These are phyloP conservation scores for Spergularia marina DNA, from an alignment of 148 eudicot species.

Conservation along the genomic window DNA sequence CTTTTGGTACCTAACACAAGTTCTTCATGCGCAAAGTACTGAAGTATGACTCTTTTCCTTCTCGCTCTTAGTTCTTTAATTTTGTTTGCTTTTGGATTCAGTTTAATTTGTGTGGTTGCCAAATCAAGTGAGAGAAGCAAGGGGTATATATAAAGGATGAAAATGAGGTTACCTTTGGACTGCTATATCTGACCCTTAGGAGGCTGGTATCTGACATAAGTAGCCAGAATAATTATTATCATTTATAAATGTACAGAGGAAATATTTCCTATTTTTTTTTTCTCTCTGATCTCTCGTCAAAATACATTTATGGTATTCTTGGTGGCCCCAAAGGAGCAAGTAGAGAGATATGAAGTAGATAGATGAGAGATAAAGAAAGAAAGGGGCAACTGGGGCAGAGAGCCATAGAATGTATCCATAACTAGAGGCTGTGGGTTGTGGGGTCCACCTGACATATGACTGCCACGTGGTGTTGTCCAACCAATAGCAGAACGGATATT, in stretches of 20 bases:
- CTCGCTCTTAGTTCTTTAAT: not conserved
- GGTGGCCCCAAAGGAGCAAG: slow-evolving; percentile 37
- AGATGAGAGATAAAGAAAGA: slow-evolving; percentile 34
- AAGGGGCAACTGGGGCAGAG: slow-evolving; percentile 43
- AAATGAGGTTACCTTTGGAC: slow-evolving; percentile 19
- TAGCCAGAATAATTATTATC: slow-evolving; percentile 32
- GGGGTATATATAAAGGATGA: slow-evolving; percentile 25
- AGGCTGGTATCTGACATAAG: slow-evolving; percentile 35
- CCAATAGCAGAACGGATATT: slow-evolving; percentile 24
- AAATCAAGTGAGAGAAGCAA: slow-evolving; percentile 26
- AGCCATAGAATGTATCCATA: slow-evolving; percentile 49
- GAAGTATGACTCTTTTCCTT: slow-evolving; percentile 27
- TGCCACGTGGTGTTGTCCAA: slow-evolving; percentile 37
- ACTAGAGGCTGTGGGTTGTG: slow-evolving; percentile 57
- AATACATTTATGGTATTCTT: slow-evolving; percentile 31
- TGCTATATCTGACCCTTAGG: slow-evolving; percentile 32
- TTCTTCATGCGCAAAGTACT: slow-evolving; percentile 38
- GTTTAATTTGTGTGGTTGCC: slow-evolving; percentile 25
- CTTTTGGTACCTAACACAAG: slow-evolving; percentile 45
- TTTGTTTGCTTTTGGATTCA: slow-evolving; percentile 16
- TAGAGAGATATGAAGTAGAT: slow-evolving; percentile 39
- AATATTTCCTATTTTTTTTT: not conserved
- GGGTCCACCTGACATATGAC: slow-evolving; percentile 53
- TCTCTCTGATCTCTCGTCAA: slow-evolving; percentile 4
- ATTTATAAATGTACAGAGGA: slow-evolving; percentile 21